Evolutionary conservation across 1,284 basidiomycete species (phyloP).

Genomic region (Melanopsichium pennsylvanicum): DNA sequence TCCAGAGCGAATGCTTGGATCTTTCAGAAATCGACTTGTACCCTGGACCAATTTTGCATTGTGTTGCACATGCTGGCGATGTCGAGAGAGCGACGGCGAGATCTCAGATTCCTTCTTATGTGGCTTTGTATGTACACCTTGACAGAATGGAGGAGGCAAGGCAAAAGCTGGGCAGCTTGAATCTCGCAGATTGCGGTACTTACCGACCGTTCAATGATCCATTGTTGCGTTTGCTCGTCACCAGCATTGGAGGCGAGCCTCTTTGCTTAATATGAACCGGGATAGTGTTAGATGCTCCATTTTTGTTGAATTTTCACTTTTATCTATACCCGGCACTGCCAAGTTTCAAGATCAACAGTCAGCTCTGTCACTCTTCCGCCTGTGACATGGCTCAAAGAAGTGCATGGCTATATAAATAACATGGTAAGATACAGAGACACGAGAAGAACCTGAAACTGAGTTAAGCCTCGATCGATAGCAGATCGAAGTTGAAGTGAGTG

Average conservation of each 20-base stretch:
- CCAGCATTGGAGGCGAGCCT: constrained; percentile 16
- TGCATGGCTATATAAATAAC: too few species aligned
- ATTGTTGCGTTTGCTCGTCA: constrained; percentile 12
- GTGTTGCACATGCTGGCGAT: constrained; percentile 15
- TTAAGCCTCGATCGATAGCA: constrained; percentile 35
- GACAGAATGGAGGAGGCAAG: constrained; percentile 20
- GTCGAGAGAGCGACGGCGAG: too few species aligned
- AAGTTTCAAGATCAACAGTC: too few species aligned
- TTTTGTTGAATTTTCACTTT: neutral
- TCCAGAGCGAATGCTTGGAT: neutral
- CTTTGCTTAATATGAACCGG: constrained; percentile 23
- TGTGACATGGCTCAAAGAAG: too few species aligned
- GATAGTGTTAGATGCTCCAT: too few species aligned
- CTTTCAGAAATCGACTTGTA: constrained; percentile 3
- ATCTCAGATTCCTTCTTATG: constrained; percentile 4
- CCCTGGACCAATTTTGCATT: constrained; percentile 23
- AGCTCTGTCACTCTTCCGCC: too few species aligned
- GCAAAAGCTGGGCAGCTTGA: constrained; percentile 4
- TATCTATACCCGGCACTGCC: constrained; percentile 2
- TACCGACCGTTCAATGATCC: constrained; percentile 23
- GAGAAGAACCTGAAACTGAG: neutral
- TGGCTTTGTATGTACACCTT: constrained; percentile 28
- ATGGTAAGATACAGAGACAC: too few species aligned
- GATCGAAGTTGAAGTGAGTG: constrained; percentile 41
- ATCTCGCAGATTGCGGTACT: constrained; percentile 2